A percentile compares a stretch with the other conserved stretches of the same genome.
These are phyloP conservation scores for Magnolia sinica DNA, from an alignment of 164 flowering plant species.

Conservation along the genomic window DNA sequence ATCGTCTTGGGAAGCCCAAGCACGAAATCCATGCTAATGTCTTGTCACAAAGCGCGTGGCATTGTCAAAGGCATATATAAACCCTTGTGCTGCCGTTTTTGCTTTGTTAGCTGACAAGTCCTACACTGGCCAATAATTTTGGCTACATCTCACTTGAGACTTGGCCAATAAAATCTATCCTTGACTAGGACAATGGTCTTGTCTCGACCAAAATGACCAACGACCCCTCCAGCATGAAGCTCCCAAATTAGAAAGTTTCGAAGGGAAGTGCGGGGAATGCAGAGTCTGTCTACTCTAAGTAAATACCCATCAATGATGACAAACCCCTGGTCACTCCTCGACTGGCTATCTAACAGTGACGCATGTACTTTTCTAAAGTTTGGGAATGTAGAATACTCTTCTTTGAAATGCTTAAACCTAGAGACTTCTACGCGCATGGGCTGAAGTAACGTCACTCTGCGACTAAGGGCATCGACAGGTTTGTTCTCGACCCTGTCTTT, in stretches of 20 bases:
- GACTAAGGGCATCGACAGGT: not conserved
- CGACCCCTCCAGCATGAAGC: not conserved
- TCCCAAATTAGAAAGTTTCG: too few species aligned
- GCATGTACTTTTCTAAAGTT: not conserved
- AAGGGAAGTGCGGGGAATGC: too few species aligned
- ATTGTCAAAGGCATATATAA: too few species aligned
- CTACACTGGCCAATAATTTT: too few species aligned
- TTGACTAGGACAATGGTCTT: not conserved
- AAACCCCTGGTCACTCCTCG: too few species aligned
- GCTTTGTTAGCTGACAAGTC: too few species aligned
- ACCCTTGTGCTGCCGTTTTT: too few species aligned
- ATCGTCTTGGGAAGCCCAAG: not conserved
- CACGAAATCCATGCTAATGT: not conserved
- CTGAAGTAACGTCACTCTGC: not conserved
- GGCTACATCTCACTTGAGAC: not conserved
- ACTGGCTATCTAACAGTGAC: too few species aligned
- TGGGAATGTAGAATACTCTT: not conserved
- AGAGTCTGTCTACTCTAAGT: too few species aligned
- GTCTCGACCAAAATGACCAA: not conserved
- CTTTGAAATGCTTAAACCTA: not conserved
- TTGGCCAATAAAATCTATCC: not conserved
- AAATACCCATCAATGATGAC: too few species aligned
- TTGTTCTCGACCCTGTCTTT: too few species aligned
- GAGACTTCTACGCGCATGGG: not conserved
- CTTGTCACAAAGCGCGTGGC: not conserved